Evolutionary conservation across 345 rosid genomes (phyloP), one percentile per base, ranked within the genome.

Genomic region (Eucalyptus virginea): DNA sequence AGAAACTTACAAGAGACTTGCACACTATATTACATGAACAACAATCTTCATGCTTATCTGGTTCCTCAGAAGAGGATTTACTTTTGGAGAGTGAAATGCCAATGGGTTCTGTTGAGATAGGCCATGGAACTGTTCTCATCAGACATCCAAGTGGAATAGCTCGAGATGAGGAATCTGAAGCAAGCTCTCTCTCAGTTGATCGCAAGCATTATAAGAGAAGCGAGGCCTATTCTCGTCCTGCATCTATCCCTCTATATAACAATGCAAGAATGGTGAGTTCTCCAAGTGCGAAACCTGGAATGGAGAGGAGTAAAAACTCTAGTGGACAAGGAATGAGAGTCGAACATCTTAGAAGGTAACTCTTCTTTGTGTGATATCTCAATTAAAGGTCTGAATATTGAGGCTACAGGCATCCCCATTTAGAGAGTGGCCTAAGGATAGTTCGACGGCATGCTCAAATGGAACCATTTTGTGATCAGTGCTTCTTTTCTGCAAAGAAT

Each of bases 121-220:
- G 99, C 90, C 99, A 98, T 93, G 99, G 99, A 92, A 96, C 98
- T 90, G 97, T 98, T 91, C 96, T 98, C 83, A 96, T 98, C 89
- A 94, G 94, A 93, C 95, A 97, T 92, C 99, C 99, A 6, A 94
- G 95, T 88, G 92, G 95, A 88, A 92, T 95, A 92, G 95, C 96
- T 93, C 96, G 98, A 89, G 99, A 98, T 72, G 99, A 98, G 93
- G 99, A 98, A 92, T 98, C 99, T 60, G 99, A 97, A 93, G 97
- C 99, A 65, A 98, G 99, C 92, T 98, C 99, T 24, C 95, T 97
- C 52, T 96, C 99, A 5, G 96, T 96, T 89, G 98, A 98, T 93
- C 95, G 93, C 92, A 98, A 94, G 67, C 93, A 88, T 28, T 92
- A 92, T 72, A 92, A 93, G 37, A 88, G 90, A 88, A 94, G 90